Evolutionary conservation across 805 yeast genomes (phyloP).

Genomic region (Cyberlindnera xylosilytica): DNA sequence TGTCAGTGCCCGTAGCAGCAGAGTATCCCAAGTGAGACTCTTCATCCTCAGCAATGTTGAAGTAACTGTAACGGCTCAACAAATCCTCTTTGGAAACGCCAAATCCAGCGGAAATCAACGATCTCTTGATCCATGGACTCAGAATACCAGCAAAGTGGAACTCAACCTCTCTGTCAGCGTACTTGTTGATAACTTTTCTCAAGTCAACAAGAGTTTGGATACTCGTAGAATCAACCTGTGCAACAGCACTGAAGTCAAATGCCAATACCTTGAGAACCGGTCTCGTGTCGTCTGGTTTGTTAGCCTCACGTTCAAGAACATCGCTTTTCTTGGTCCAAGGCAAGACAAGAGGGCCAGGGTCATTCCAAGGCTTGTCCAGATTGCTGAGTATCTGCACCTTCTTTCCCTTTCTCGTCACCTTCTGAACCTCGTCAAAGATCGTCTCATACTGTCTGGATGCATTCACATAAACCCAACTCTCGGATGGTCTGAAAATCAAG

Average conservation of each 20-base stretch:
- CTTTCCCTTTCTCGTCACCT: conserved; percentile 58
- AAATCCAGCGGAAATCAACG: conserved; percentile 72
- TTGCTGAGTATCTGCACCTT: conserved; percentile 31
- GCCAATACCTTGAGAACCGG: conserved; percentile 72
- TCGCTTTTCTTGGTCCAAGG: conserved; percentile 25
- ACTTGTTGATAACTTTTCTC: conserved; percentile 64
- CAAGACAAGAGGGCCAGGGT: conserved; percentile 61
- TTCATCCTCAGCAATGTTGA: conserved; percentile 23
- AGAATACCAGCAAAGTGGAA: conserved; percentile 84
- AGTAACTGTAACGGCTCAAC: conserved; percentile 21
- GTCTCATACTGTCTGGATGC: conserved; percentile 68
- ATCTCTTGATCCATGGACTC: conserved; percentile 84
- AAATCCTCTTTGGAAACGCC: conserved; percentile 54
- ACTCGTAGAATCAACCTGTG: conserved; percentile 76
- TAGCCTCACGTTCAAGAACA: conserved; percentile 18
- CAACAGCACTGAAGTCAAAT: conserved; percentile 76
- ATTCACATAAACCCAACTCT: conserved; percentile 80
- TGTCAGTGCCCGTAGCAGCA: conserved; percentile 60
- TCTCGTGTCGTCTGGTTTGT: conserved; percentile 41
- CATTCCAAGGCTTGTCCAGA: conserved; percentile 83
- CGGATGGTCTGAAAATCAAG: conserved; percentile 77
- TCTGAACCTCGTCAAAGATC: conserved; percentile 64
- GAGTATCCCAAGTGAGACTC: conserved; percentile 35
- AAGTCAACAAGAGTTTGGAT: conserved; percentile 76
- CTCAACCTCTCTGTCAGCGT: conserved; percentile 82